Percentiles rank a stretch among this genome's conserved stretches.
Conservation (phyloP, 768 basidiomycete species). For the Strobilomyces dryophilus region DNA sequence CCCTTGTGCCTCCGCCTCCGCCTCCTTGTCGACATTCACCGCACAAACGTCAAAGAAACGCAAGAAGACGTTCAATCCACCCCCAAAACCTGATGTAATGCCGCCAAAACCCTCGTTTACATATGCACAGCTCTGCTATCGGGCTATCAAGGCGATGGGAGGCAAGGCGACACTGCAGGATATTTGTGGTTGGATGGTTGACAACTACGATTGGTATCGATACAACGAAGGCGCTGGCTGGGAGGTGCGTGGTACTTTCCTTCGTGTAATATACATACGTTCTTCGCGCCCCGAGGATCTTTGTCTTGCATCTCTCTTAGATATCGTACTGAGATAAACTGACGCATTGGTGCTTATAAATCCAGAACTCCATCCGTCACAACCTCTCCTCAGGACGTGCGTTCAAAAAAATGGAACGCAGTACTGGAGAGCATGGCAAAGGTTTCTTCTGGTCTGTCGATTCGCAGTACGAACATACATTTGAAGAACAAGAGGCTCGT, state of each 20-base stretch:
- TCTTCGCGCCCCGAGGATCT: background rate
- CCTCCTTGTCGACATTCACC: conserved; percentile 3
- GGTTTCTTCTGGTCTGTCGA: conserved; percentile 94
- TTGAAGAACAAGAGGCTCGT: conserved; percentile 68
- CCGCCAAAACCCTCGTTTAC: conserved; percentile 88
- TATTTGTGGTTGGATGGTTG: conserved; percentile 89
- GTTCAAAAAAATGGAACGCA: conserved; percentile 87
- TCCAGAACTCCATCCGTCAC: conserved; percentile 90
- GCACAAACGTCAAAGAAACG: conserved; percentile 55
- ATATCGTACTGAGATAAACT: conserved; percentile 6
- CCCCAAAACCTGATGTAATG: conserved; percentile 67
- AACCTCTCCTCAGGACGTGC: conserved; percentile 91
- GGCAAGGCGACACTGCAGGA: conserved; percentile 90
- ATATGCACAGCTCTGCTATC: conserved; percentile 88
- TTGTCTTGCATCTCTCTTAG: background rate
- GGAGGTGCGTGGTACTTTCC: conserved; percentile 60
- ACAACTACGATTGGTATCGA: conserved; percentile 86
- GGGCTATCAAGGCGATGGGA: conserved; percentile 76
- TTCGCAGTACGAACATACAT: conserved; percentile 58
- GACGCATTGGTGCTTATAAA: conserved; percentile 5
- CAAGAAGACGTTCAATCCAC: conserved; percentile 50
- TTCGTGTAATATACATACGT: background rate
- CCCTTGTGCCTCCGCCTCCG: conserved; percentile 22
- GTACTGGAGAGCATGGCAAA: conserved; percentile 82
- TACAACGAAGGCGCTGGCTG: conserved; percentile 80